Percentiles rank a stretch among this genome's conserved stretches.
Evolutionary conservation across 352 stramenopile genomes (phyloP).

Genomic region (Globisporangium orthogonon): DNA sequence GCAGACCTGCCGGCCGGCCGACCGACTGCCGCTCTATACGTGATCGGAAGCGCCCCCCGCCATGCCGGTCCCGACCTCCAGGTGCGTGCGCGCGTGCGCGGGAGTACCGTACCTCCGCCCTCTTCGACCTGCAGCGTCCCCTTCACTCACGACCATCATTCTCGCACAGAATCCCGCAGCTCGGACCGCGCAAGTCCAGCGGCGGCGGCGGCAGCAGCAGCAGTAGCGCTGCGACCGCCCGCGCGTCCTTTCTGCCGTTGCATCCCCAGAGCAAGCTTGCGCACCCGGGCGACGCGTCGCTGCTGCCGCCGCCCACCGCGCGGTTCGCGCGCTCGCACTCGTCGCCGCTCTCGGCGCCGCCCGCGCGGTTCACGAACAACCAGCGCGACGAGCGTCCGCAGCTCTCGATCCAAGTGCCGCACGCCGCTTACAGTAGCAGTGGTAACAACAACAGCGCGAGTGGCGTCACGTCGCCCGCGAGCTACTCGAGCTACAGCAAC

Average conservation of each 20-base stretch:
- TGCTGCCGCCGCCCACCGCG: slow-evolving; percentile 11
- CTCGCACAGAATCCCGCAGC: slow-evolving; percentile 14
- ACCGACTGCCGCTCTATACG: not conserved
- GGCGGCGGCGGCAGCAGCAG: not conserved
- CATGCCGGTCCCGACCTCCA: too few relatives aligned
- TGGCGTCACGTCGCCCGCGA: slow-evolving; percentile 1
- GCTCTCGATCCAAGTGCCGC: slow-evolving; percentile 14
- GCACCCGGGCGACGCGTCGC: slow-evolving; percentile 11
- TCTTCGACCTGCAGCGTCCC: too few relatives aligned
- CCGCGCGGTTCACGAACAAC: not conserved
- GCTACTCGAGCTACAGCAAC: slow-evolving; percentile 4
- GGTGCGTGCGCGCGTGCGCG: too few relatives aligned
- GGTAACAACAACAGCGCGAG: not conserved
- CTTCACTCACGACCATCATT: not conserved
- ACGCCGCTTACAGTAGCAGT: not conserved
- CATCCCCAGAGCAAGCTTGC: not conserved
- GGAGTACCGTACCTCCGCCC: too few relatives aligned
- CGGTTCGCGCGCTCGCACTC: slow-evolving; percentile 17
- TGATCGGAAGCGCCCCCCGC: not conserved
- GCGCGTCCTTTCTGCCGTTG: slow-evolving; percentile 11
- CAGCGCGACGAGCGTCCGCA: slow-evolving; percentile 8
- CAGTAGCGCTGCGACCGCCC: not conserved
- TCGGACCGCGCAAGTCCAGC: slow-evolving; percentile 14
- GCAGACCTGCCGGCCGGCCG: not conserved
- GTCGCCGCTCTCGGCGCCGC: slow-evolving; percentile 5